phyloP scores from a whole-genome alignment of 305 asterid species.

The Fraxinus dipetala region DNA sequence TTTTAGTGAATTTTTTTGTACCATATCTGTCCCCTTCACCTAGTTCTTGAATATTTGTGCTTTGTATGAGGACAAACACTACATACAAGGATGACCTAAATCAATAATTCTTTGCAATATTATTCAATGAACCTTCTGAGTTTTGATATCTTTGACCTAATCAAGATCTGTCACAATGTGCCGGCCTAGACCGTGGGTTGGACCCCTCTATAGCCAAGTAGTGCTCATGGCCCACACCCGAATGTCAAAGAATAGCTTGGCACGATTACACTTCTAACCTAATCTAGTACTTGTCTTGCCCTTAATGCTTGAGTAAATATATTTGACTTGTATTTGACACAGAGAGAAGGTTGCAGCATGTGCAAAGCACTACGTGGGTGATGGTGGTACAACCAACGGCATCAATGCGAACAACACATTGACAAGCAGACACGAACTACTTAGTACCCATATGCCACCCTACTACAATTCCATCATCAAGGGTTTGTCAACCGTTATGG shows the following conservation, averaged over 20 bases:
- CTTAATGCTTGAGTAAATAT: neutral
- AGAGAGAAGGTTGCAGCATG: neutral
- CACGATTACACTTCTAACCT: neutral
- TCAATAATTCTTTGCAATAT: neutral
- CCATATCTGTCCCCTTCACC: neutral
- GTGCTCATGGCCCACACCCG: neutral
- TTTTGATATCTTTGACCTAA: neutral
- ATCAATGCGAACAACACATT: neutral
- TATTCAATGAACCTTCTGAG: neutral
- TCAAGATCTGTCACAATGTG: neutral
- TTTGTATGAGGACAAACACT: neutral
- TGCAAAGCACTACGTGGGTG: conserved; percentile 7
- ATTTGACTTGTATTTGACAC: neutral
- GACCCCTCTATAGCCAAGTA: neutral
- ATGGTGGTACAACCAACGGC: neutral
- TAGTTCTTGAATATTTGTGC: neutral
- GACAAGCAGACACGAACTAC: neutral
- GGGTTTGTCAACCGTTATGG: neutral
- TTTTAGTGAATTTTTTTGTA: neutral
- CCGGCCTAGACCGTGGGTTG: neutral
- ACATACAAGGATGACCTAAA: neutral
- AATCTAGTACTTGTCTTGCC: neutral
- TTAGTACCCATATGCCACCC: conserved; percentile 3
- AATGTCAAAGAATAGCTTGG: neutral
- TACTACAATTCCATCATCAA: neutral